Conservation (phyloP, 1,284 basidiomycete species). For the Rhodofomes roseus region DNA sequence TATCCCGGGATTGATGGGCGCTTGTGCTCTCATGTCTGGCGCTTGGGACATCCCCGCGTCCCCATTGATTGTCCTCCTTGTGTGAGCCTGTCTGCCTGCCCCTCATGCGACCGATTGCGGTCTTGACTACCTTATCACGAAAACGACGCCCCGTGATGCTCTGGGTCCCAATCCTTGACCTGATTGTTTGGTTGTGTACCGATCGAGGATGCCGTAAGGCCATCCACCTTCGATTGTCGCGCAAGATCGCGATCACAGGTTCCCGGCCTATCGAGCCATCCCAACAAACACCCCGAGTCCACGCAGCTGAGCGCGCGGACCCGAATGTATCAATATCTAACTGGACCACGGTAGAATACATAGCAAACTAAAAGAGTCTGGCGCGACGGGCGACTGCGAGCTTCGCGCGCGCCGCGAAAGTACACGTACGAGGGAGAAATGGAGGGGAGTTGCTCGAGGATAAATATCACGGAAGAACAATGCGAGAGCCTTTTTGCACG, state of each 20-base stretch:
- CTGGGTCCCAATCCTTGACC: not conserved
- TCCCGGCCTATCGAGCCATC: not conserved
- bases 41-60: too few species aligned
- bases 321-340: not conserved
- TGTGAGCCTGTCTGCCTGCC: too few species aligned
- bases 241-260: constrained; percentile 6
- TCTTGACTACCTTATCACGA: not conserved
- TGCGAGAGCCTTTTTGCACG: not conserved
- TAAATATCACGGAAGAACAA: not conserved
- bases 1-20: too few species aligned
- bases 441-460: not conserved
- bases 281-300: not conserved
- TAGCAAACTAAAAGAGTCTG: not conserved
- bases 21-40: too few species aligned
- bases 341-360: not conserved
- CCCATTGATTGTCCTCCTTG: too few species aligned
- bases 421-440: not conserved
- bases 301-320: not conserved
- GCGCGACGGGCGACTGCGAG: not conserved
- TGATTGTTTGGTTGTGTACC: not conserved
- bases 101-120: too few species aligned
- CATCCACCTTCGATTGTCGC: constrained; percentile 5
- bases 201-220: constrained; percentile 6
- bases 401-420: not conserved
- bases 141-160: not conserved